phyloP scores from a whole-genome alignment of 208 protist genomes.

The Vickermania ingenoplastis region DNA sequence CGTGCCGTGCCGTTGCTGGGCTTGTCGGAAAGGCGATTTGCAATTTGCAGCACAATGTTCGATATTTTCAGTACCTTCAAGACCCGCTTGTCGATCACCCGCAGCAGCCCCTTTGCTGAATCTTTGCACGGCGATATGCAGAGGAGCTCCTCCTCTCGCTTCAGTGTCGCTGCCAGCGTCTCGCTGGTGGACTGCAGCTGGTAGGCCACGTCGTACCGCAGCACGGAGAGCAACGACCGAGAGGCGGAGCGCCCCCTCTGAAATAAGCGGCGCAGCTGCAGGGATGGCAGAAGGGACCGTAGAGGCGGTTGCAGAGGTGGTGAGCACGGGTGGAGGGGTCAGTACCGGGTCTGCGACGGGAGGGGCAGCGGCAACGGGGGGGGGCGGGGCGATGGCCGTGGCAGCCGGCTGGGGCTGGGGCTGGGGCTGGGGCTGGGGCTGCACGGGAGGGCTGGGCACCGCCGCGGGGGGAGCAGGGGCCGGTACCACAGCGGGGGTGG shows the following conservation, averaged over 20 bases:
- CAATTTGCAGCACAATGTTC: slow-evolving; percentile 77
- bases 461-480: neutral
- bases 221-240: slow-evolving; percentile 49
- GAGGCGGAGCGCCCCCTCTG: neutral
- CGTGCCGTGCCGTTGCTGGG: slow-evolving; percentile 20
- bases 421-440: too few species aligned
- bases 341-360: too few species aligned
- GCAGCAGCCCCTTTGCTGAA: slow-evolving; percentile 10
- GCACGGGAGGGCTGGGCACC: too few species aligned
- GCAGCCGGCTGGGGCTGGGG: too few species aligned
- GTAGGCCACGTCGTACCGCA: slow-evolving; percentile 77
- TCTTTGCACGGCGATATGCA: slow-evolving; percentile 18
- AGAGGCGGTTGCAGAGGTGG: neutral
- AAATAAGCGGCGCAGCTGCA: neutral
- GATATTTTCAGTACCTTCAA: slow-evolving; percentile 34
- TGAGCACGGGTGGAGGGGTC: too few species aligned
- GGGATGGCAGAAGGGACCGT: neutral
- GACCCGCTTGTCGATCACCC: slow-evolving; percentile 29
- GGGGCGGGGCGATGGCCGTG: too few species aligned
- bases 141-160: slow-evolving; percentile 47
- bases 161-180: slow-evolving; percentile 42
- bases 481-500: neutral
- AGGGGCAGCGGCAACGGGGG: too few species aligned
- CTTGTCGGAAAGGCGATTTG: slow-evolving; percentile 50
- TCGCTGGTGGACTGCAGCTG: slow-evolving; percentile 76